A percentile compares a stretch with the other conserved stretches of the same genome.
These are phyloP conservation scores for Dendrobium catenatum DNA, from an alignment of 106 monocot genomes.

Conservation along the genomic window DNA sequence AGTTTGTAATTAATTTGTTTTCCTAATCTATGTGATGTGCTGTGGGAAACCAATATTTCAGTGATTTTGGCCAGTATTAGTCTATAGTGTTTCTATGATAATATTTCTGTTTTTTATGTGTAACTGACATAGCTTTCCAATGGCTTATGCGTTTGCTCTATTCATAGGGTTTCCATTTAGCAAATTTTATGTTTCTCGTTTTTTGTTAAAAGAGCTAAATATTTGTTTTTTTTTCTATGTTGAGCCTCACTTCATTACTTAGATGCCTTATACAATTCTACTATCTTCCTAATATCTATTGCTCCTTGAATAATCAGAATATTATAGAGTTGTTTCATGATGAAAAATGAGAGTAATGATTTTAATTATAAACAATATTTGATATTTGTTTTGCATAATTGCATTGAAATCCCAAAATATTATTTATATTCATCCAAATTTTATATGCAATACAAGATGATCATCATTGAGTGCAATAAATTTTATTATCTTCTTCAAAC, in stretches of 20 bases:
- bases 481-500: too few relatives aligned
- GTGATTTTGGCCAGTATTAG: background rate
- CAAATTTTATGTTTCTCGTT: too few relatives aligned
- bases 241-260: background rate
- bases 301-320: background rate
- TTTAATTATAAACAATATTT: too few relatives aligned
- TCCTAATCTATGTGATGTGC: too few relatives aligned
- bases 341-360: too few relatives aligned
- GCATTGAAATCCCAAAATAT: too few relatives aligned
- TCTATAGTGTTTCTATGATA: background rate
- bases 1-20: too few relatives aligned
- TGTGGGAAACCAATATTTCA: background rate
- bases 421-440: too few relatives aligned
- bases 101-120: background rate
- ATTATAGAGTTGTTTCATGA: background rate
- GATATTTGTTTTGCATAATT: too few relatives aligned
- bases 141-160: background rate
- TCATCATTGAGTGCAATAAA: too few relatives aligned
- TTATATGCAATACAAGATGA: too few relatives aligned
- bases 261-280: background rate
- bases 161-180: background rate
- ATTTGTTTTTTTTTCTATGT: background rate
- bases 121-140: background rate
- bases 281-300: background rate
- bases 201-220: background rate